Percentiles rank a stretch among this genome's conserved stretches.
Evolutionary conservation across 306 rosid genomes (phyloP).

Genomic region (Sicyos edulis): DNA sequence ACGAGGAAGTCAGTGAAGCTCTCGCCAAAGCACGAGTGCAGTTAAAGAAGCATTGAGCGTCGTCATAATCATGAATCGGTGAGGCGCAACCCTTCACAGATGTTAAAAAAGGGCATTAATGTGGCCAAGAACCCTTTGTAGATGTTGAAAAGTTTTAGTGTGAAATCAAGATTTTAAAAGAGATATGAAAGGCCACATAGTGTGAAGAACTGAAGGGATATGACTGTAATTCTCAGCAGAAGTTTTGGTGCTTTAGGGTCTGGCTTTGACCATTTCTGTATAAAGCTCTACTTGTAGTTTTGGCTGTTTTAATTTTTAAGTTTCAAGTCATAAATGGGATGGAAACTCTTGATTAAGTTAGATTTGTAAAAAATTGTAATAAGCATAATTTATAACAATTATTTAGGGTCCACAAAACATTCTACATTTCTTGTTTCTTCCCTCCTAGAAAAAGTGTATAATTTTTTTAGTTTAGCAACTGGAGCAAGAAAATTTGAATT

Average conservation of each 20-base stretch:
- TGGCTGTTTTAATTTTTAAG: not conserved
- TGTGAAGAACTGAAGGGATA: not conserved
- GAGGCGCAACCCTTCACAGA: not conserved
- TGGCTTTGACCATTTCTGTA: not conserved
- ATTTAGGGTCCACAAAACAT: not conserved
- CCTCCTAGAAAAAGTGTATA: not conserved
- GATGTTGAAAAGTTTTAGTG: too few species aligned
- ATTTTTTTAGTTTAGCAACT: too few species aligned
- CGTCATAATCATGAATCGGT: not conserved
- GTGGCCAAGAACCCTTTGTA: not conserved
- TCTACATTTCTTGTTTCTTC: not conserved
- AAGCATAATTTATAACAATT: not conserved
- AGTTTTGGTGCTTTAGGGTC: not conserved
- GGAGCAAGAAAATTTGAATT: too few species aligned
- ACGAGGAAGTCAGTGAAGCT: constrained; percentile 43
- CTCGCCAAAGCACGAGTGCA: constrained; percentile 44
- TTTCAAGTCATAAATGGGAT: not conserved
- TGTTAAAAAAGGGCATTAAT: not conserved
- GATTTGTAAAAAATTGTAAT: not conserved
- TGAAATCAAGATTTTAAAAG: not conserved
- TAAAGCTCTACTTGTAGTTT: not conserved
- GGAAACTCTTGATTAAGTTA: not conserved
- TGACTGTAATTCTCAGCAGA: not conserved
- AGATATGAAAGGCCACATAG: not conserved
- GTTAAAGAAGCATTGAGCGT: constrained; percentile 31